Base-by-base conservation (phyloP, 768 basidiomycete genomes). In the Sporobolomyces pararoseus region DNA sequence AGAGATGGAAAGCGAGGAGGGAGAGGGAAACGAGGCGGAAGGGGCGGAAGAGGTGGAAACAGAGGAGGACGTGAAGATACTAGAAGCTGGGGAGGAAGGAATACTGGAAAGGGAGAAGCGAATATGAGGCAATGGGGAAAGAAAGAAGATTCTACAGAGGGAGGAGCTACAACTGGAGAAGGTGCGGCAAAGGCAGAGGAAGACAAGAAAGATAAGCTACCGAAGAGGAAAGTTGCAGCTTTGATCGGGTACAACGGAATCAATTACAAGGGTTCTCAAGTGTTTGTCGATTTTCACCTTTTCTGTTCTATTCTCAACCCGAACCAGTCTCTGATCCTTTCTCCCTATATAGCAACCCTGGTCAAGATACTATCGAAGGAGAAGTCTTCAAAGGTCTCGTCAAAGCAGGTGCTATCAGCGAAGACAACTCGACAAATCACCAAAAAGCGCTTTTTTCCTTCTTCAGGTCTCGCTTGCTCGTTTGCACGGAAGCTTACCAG, bases 261-360 rank as follows among this genome's bases (percentile, higher is more conserved):
- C 0, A 91, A 90, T 1, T 96, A 87, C 78, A 88, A 85, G 76
- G 95, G 95, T 29, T 97, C 96, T 90, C 95, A 98, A 81, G 89
- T 93, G 95, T 96, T 77, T 77, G 91, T 84, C 34, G 2, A 7
- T 2, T 21, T 35, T 61, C 59, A 23, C 46, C 29, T 25, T 49
- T 35, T 32, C 31, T 58, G 37, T 39, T 35, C 35, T 23, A 47
- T 34, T 9, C 5, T 17, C 23, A 32, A 23, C 4, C 29, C 37
- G 60, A n/a, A n/a, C n/a, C n/a, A n/a, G n/a, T n/a, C n/a, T 7
- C 35, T 39, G n/a, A 47, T 19, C 47, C 4, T 42, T 13, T 29
- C 34, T 39, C 17, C 50, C 4, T 32, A n/a, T 39, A 60, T 68
- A 91, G 90, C 60, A 90, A 93, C 78, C 87, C 86, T 12, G 83